Conservation (phyloP, 2,329 filamentous ascomycete genomes). For the Spiromastix sp. region DNA sequence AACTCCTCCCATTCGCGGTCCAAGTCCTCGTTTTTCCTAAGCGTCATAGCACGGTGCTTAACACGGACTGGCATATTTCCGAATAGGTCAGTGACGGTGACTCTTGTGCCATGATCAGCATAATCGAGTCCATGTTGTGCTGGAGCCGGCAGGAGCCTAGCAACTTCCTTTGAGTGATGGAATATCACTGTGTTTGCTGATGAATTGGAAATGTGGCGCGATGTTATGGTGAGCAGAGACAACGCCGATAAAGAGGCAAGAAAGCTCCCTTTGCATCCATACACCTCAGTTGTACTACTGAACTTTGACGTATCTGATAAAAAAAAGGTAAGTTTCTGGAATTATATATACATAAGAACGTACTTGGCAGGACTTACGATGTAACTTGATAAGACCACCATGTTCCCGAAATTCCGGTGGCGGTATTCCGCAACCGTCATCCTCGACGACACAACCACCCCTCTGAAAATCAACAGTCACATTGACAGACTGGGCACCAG, state of each 20-base stretch:
- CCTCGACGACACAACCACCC: slow-evolving; percentile 70
- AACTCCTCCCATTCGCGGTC: slow-evolving; percentile 58
- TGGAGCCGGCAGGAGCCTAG: slow-evolving; percentile 52
- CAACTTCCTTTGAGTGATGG: slow-evolving; percentile 57
- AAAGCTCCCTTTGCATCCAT: slow-evolving; percentile 66
- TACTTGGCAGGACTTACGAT: slow-evolving; percentile 60
- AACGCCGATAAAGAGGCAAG: slow-evolving; percentile 65
- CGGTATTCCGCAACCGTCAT: slow-evolving; percentile 71
- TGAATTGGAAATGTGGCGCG: slow-evolving; percentile 45
- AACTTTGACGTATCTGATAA: slow-evolving; percentile 68
- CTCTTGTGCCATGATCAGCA: slow-evolving; percentile 60
- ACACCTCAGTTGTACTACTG: slow-evolving; percentile 30
- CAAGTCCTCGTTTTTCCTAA: slow-evolving; percentile 41
- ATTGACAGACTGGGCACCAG: slow-evolving; percentile 56
- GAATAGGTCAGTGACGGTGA: slow-evolving; percentile 71
- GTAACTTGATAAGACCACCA: slow-evolving; percentile 62
- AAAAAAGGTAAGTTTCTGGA: slow-evolving; percentile 4
- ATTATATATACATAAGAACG: slow-evolving; percentile 5
- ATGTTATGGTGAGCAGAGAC: slow-evolving; percentile 67
- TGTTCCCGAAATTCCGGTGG: slow-evolving; percentile 59
- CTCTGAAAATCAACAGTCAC: slow-evolving; percentile 63
- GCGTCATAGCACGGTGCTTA: slow-evolving; percentile 57
- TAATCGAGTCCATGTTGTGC: slow-evolving; percentile 46
- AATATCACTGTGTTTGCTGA: slow-evolving; percentile 54
- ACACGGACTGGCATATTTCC: slow-evolving; percentile 84